Evolutionary conservation across 139 green algal genomes (phyloP).

Genomic region (Chlamydomonas sp.): DNA sequence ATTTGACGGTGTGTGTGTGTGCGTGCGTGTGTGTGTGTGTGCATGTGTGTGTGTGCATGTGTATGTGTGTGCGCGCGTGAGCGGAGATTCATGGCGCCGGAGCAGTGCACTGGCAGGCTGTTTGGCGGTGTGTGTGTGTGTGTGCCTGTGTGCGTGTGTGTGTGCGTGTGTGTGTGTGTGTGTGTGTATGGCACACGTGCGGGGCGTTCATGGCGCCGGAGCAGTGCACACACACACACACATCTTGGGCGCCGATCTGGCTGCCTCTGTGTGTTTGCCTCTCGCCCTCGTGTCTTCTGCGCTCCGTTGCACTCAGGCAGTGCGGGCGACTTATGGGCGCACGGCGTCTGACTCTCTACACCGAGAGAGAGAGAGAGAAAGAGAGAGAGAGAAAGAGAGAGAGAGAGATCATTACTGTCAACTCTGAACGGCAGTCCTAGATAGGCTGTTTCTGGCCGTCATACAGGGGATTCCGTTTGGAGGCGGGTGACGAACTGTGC

Average conservation of each 20-base stretch:
- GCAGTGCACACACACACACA: conserved; percentile 22
- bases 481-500: no score
- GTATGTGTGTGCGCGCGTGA: not conserved
- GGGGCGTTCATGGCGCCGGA: conserved; percentile 41
- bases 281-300: not conserved
- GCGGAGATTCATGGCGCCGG: conserved; percentile 35
- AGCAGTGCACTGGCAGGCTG: conserved; percentile 27
- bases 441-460: no score
- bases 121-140: not conserved
- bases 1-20: not conserved
- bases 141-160: not conserved
- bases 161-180: not conserved
- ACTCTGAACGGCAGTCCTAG: no score
- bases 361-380: no score
- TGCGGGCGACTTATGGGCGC: not conserved
- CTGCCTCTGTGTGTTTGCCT: not conserved
- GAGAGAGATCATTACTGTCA: no score
- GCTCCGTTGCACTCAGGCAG: not conserved
- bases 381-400: not conserved
- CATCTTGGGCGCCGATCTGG: not conserved
- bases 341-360: not conserved
- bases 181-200: not conserved
- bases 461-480: no score
- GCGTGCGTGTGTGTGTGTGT: not conserved
- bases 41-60: not conserved